Evolutionary conservation across 1,284 basidiomycete genomes (phyloP).

Genomic region (Cronartium quercuum): DNA sequence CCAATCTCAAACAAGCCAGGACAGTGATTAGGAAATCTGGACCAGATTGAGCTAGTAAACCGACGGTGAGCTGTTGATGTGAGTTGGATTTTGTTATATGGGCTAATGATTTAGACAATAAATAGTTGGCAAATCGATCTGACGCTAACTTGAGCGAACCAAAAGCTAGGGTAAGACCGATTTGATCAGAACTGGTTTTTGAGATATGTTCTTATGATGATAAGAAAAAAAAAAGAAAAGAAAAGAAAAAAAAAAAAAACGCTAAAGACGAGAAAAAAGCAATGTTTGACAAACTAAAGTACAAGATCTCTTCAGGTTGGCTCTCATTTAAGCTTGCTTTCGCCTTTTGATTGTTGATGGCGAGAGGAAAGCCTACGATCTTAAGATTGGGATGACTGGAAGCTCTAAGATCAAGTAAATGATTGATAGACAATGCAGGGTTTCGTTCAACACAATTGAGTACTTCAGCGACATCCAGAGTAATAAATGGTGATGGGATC

Average conservation of each 20-base stretch:
- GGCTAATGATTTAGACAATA: not conserved
- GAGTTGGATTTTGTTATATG: not conserved
- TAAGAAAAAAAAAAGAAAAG: not conserved
- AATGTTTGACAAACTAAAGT: not conserved
- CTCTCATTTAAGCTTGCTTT: not conserved
- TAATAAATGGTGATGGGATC: not conserved
- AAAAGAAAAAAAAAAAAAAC: not conserved
- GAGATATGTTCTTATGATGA: not conserved
- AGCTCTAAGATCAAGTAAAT: not conserved
- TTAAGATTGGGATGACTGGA: not conserved
- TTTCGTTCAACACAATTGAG: not conserved
- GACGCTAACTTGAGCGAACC: not conserved
- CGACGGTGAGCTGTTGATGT: not conserved
- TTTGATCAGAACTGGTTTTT: not conserved
- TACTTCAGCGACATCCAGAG: not conserved
- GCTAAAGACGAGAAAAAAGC: not conserved
- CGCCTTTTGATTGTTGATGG: not conserved
- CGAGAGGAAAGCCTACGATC: not conserved
- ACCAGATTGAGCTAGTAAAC: not conserved
- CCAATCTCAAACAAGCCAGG: not conserved
- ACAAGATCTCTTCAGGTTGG: not conserved
- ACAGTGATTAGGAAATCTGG: slow-evolving; percentile 5
- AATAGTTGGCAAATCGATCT: not conserved
- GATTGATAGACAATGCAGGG: not conserved
- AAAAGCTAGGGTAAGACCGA: not conserved